Evolutionary conservation across 768 basidiomycete genomes (phyloP).

Genomic region (Calocybe cyanea): DNA sequence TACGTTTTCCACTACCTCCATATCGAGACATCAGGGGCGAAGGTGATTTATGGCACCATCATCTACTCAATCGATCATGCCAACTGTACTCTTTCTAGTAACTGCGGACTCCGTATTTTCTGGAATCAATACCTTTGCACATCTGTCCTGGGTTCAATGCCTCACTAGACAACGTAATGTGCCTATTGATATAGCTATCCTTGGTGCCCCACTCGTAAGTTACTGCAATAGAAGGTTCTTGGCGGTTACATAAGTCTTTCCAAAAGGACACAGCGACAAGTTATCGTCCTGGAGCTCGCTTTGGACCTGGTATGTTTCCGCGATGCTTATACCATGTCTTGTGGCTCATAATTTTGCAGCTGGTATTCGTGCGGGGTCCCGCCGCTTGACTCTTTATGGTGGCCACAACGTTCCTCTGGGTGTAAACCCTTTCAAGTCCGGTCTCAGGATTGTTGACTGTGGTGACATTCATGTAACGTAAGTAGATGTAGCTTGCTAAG

Average conservation of each 20-base stretch:
- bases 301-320: slow-evolving; percentile 54
- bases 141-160: slow-evolving; percentile 80
- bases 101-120: slow-evolving; percentile 79
- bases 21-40: slow-evolving; percentile 56
- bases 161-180: slow-evolving; percentile 56
- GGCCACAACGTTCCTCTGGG: slow-evolving; percentile 76
- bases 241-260: background rate
- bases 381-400: slow-evolving; percentile 70
- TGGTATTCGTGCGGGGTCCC: slow-evolving; percentile 76
- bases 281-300: slow-evolving; percentile 80
- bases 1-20: slow-evolving; percentile 63
- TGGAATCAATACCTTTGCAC: slow-evolving; percentile 84
- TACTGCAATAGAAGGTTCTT: background rate
- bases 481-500: slow-evolving; percentile 14
- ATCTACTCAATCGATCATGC: background rate
- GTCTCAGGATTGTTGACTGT: slow-evolving; percentile 70
- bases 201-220: slow-evolving; percentile 75
- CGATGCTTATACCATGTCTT: background rate
- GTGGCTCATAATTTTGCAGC: slow-evolving; percentile 26
- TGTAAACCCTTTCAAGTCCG: slow-evolving; percentile 68
- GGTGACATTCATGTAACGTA: slow-evolving; percentile 73
- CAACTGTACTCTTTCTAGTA: slow-evolving; percentile 31
- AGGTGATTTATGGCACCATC: slow-evolving; percentile 26
- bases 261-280: slow-evolving; percentile 66
- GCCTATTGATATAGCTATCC: slow-evolving; percentile 76